Conservation (phyloP, 2,329 filamentous ascomycete genomes). For the Xylaria sp. region DNA sequence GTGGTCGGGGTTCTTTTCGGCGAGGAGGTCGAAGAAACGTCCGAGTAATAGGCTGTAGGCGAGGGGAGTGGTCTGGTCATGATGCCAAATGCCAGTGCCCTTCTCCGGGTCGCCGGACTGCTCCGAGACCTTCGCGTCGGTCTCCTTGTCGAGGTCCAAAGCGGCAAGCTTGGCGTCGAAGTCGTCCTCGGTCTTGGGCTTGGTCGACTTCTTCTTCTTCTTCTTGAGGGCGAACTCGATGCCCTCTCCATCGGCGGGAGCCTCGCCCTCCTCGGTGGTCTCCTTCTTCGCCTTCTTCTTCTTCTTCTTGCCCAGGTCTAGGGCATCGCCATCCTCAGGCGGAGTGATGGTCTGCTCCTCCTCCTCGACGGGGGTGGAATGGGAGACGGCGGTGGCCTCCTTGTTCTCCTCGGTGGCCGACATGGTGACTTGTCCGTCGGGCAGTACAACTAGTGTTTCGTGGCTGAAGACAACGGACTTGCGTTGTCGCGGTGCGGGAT, state of each 20-base stretch:
- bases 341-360: constrained; percentile 32
- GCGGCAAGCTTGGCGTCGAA: constrained; percentile 58
- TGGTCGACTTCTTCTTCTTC: constrained; percentile 51
- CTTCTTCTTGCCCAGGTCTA: constrained; percentile 68
- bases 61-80: constrained; percentile 72
- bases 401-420: constrained; percentile 70
- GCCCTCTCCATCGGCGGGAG: constrained; percentile 44
- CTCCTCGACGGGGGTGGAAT: constrained; percentile 40
- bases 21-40: constrained; percentile 91
- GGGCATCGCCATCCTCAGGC: constrained; percentile 50
- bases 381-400: constrained; percentile 69
- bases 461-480: constrained; percentile 94
- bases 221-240: constrained; percentile 77
- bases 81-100: constrained; percentile 85
- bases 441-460: constrained; percentile 80
- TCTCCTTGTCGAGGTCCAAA: constrained; percentile 53
- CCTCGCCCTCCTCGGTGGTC: constrained; percentile 44
- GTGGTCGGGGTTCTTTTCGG: constrained; percentile 95
- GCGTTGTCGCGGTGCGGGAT: constrained; percentile 63
- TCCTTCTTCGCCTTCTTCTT: constrained; percentile 51
- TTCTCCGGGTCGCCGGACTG: constrained; percentile 71
- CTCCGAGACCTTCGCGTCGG: constrained; percentile 46
- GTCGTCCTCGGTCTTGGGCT: constrained; percentile 42
- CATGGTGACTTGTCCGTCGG: constrained; percentile 77
- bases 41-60: constrained; percentile 78